Conservation (phyloP, 1,284 basidiomycete genomes). For the Vanrija sp. region DNA sequence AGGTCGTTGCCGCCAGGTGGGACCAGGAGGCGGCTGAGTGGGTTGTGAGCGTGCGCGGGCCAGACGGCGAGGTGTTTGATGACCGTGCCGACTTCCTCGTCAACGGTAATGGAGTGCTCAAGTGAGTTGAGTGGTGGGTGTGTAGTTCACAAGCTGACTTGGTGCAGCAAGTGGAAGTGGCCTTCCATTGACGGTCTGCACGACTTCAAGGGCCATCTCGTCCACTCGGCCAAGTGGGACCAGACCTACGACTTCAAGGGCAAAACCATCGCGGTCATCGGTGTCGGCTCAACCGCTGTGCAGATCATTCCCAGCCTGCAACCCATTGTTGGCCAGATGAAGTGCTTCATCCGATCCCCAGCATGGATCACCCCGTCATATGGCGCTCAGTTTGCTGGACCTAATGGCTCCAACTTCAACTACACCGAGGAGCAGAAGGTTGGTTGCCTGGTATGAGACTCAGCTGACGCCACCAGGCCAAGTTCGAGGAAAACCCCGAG, state of each 20-base stretch:
- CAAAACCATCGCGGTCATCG: conserved; percentile 14
- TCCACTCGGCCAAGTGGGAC: conserved; percentile 30
- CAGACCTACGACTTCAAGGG: conserved; percentile 16
- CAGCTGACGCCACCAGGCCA: neutral
- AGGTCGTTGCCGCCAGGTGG: conserved; percentile 25
- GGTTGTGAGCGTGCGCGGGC: conserved; percentile 16
- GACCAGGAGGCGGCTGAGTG: conserved; percentile 22
- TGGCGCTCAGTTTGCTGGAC: conserved; percentile 24
- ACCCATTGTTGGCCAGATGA: conserved; percentile 10
- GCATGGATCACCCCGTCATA: conserved; percentile 32
- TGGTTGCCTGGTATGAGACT: neutral
- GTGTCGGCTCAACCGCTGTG: conserved; percentile 18
- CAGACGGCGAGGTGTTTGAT: conserved; percentile 8
- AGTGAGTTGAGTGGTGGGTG: neutral
- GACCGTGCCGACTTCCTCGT: conserved; percentile 34
- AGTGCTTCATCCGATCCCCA: conserved; percentile 14
- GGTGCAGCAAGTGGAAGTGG: conserved; percentile 36
- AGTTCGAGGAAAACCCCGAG: conserved; percentile 14
- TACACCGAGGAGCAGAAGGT: conserved; percentile 32
- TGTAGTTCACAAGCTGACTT: neutral
- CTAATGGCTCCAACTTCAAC: conserved; percentile 23
- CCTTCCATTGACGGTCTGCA: conserved; percentile 7
- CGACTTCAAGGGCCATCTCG: conserved; percentile 27
- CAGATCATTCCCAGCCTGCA: conserved; percentile 29
- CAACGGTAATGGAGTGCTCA: conserved; percentile 31